These are phyloP conservation scores for Podila epigama DNA, from an alignment of 192 early-diverging fungal species.

Conservation along the genomic window DNA sequence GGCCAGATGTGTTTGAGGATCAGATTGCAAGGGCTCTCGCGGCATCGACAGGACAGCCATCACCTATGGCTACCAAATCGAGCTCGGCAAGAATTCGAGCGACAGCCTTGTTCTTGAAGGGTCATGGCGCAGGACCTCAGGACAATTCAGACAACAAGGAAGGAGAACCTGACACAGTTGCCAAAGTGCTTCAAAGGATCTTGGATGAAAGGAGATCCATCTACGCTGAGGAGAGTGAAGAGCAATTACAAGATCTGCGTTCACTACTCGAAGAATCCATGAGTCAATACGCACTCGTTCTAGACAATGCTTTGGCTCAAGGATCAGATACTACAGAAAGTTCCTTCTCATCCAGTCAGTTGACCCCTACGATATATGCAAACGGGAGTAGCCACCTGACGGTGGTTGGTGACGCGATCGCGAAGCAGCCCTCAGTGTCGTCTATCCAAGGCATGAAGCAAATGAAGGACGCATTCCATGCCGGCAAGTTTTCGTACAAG, in stretches of 20 bases:
- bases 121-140: constrained; percentile 15
- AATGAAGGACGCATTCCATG: constrained; percentile 25
- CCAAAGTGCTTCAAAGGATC: constrained; percentile 4
- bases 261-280: constrained; percentile 31
- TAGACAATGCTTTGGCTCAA: constrained; percentile 5
- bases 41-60: constrained; percentile 14
- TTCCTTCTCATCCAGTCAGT: not conserved
- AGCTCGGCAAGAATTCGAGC: constrained; percentile 35
- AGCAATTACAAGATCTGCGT: constrained; percentile 17
- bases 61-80: constrained; percentile 5
- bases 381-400: too few relatives aligned
- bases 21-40: constrained; percentile 27
- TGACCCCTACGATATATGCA: too few relatives aligned
- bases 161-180: not conserved
- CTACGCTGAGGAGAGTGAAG: constrained; percentile 11
- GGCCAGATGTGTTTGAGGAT: constrained; percentile 37
- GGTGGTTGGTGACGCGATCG: not conserved
- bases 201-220: constrained; percentile 26
- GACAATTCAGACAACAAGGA: not conserved
- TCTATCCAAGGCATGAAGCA: not conserved
- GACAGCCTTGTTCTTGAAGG: constrained; percentile 26
- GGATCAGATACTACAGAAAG: too few relatives aligned
- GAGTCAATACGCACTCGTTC: constrained; percentile 19
- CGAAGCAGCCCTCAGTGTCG: not conserved
- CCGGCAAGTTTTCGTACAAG: constrained; percentile 48